Percentiles rank a stretch among this genome's conserved stretches.
These are phyloP conservation scores for Coemansia sp. DNA, from an alignment of 192 early-diverging fungal species.

Conservation along the genomic window DNA sequence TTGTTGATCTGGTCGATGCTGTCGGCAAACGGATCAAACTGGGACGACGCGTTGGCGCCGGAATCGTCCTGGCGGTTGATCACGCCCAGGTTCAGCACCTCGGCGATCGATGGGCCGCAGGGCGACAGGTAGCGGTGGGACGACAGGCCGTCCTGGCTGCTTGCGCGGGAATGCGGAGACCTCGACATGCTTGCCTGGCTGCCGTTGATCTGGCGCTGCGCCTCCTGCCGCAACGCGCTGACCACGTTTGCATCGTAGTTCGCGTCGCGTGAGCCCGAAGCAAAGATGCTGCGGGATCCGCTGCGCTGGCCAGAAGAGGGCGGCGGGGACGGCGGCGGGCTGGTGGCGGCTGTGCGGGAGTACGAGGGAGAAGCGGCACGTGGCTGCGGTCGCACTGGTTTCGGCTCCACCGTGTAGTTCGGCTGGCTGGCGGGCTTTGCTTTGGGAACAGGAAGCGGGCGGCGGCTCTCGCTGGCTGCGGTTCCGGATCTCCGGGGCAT, in stretches of 20 bases:
- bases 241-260: slow-evolving; percentile 52
- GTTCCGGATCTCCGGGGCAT: neutral
- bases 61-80: slow-evolving; percentile 13
- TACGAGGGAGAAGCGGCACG: neutral
- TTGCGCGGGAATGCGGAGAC: slow-evolving; percentile 11
- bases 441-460: slow-evolving; percentile 32
- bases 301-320: slow-evolving; percentile 7
- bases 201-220: slow-evolving; percentile 52
- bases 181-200: slow-evolving; percentile 32
- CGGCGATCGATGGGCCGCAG: slow-evolving; percentile 54
- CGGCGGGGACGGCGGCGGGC: slow-evolving; percentile 20
- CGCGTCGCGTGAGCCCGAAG: slow-evolving; percentile 39
- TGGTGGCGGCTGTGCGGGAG: neutral
- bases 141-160: slow-evolving; percentile 6
- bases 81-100: slow-evolving; percentile 34
- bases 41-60: slow-evolving; percentile 30
- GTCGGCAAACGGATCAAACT: slow-evolving; percentile 51
- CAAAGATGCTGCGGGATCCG: slow-evolving; percentile 45
- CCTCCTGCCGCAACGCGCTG: slow-evolving; percentile 50
- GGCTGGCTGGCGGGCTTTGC: slow-evolving; percentile 2
- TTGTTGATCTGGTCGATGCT: slow-evolving; percentile 40
- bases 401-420: slow-evolving; percentile 1
- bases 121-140: slow-evolving; percentile 34
- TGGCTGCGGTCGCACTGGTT: slow-evolving; percentile 10
- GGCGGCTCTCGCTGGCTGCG: slow-evolving; percentile 5